Base-by-base conservation (phyloP, 2,329 filamentous ascomycete species). In the Aspergillus sp. region DNA sequence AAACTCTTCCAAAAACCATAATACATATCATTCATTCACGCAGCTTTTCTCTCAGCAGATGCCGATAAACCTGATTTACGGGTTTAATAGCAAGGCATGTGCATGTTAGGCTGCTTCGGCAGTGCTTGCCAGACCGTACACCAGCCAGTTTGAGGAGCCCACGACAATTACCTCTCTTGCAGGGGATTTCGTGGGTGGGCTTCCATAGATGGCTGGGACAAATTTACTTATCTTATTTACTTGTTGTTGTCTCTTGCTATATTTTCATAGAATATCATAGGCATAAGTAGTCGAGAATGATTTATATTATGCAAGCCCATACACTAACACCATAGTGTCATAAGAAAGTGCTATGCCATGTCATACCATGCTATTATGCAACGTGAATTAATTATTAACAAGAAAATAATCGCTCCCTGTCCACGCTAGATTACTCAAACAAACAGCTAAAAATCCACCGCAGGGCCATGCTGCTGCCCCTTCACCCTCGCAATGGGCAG, bases 151-250 rank as follows among this genome's bases (percentile, higher is more conserved):
- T 79, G 76, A 79, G 76, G 76, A 71, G 74, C 67, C 68, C 73
- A 74, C 71, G 74, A 74, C 65, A 62, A 38, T 41, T 57, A 59
- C 61, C 58, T 56, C 56, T 56, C 48, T 55, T 63, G 56, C 54
- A 55, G 60, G 41, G 8, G 58, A 36, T 48, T 9, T 53, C 49
- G 57, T 76, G 75, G 67, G 66, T 78, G 75, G 73, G 68, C 73
- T 73, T 76, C 76, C 75, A 79, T 79, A 78, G 74, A 76, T 68
- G 65, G 66, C 69, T 78, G 76, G 75, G 65, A 78, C 75, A 78
- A 36, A 17, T 9, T 48, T 48, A 49, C 49, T 57, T 18, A 15
- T 43, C 22, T 48, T 57, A 17, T 15, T 48, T 32, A 44, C 22
- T 41, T 22, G 43, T 42, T 47, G 13, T 44, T 43, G 32, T n/a